Evolutionary conservation across 2,329 filamentous ascomycete species (phyloP).

Genomic region (Fusarium pseudocircinatum): DNA sequence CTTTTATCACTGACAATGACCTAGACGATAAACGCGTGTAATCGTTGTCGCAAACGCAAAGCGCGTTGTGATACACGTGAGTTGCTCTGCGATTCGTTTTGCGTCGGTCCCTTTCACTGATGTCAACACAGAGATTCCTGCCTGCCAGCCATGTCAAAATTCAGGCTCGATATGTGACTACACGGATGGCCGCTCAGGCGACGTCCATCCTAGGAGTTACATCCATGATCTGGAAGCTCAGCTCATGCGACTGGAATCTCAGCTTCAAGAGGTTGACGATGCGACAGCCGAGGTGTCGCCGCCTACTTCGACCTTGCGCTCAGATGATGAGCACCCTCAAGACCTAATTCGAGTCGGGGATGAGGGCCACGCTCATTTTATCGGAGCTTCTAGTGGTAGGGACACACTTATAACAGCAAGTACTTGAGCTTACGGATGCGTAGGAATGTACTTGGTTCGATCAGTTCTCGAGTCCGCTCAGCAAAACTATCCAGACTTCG

Average conservation of each 20-base stretch:
- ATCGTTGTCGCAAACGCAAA: constrained; percentile 16
- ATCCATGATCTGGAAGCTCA: constrained; percentile 8
- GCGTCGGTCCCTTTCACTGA: accelerated
- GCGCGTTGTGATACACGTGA: constrained; percentile 13
- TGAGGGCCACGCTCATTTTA: neutral
- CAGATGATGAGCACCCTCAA: neutral
- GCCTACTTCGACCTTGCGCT: neutral
- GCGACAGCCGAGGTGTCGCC: neutral
- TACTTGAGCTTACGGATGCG: neutral
- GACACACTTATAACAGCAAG: accelerated
- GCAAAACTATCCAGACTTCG: constrained; percentile 3
- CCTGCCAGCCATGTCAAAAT: constrained; percentile 7
- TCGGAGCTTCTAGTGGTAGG: constrained; percentile 5
- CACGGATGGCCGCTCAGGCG: constrained; percentile 3
- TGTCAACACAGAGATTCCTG: neutral
- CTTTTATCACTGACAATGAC: neutral
- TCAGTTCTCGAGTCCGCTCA: constrained; percentile 12
- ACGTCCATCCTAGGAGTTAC: neutral
- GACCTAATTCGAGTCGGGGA: neutral
- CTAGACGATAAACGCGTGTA: constrained; percentile 16
- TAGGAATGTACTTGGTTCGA: constrained; percentile 15
- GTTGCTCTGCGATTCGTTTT: accelerated
- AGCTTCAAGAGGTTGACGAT: neutral
- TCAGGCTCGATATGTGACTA: constrained; percentile 9
- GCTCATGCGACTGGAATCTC: neutral